A percentile compares a stretch with the other conserved stretches of the same genome.
Conservation (phyloP, 2,329 filamentous ascomycete genomes). For the Venturia pyrina region DNA sequence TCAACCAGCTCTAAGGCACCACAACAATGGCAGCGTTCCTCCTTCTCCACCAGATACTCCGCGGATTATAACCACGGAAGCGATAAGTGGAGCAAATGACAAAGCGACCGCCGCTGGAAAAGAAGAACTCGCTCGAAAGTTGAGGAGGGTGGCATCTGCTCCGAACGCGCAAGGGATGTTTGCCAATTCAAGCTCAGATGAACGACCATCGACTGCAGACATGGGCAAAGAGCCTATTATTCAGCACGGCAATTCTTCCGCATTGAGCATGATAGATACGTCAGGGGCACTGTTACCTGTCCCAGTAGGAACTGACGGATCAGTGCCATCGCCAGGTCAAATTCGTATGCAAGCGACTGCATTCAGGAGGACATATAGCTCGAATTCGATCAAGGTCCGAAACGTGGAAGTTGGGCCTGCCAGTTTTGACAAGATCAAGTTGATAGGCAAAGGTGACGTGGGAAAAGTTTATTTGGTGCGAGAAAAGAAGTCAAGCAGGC, state of each 20-base stretch:
- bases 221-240: conserved; percentile 71
- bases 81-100: conserved; percentile 53
- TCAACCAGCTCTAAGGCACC: conserved; percentile 82
- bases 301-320: conserved; percentile 37
- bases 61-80: conserved; percentile 49
- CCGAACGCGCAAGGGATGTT: conserved; percentile 96
- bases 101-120: conserved; percentile 69
- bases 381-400: conserved; percentile 96
- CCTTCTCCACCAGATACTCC: conserved; percentile 89
- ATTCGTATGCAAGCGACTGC: conserved; percentile 52
- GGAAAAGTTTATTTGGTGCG: conserved; percentile 96
- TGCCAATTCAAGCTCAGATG: conserved; percentile 43
- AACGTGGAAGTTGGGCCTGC: conserved; percentile 91
- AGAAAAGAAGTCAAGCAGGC: conserved; percentile 90
- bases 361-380: conserved; percentile 93
- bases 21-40: conserved; percentile 87
- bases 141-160: conserved; percentile 88
- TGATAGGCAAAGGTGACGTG: conserved; percentile 97
- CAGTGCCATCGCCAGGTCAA: conserved; percentile 54
- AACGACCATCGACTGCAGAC: conserved; percentile 75
- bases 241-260: conserved; percentile 43
- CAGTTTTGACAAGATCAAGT: conserved; percentile 98
- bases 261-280: conserved; percentile 45
- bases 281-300: conserved; percentile 25
- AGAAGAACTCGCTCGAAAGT: conserved; percentile 85